Conservation (phyloP, 495 filamentous ascomycete genomes). For the Penicillium daleae region DNA sequence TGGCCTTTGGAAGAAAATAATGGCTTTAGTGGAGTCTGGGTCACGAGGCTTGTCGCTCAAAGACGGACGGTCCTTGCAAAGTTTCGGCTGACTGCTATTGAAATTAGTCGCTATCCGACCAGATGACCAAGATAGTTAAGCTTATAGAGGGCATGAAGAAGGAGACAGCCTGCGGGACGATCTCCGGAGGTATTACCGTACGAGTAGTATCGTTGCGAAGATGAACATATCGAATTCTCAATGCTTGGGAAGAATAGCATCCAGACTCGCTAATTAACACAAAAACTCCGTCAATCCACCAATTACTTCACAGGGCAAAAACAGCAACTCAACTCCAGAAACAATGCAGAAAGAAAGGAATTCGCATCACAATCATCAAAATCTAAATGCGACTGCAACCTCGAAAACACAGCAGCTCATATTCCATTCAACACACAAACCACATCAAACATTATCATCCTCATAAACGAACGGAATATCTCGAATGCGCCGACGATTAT, state of each 20-base stretch:
- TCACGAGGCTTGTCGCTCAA: no score
- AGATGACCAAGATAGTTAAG: not conserved
- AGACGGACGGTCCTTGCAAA: no score
- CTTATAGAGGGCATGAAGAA: not conserved
- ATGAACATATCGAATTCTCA: not conserved
- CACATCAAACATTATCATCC: conserved; percentile 73
- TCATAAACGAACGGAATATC: conserved; percentile 90
- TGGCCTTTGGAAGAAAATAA: no score
- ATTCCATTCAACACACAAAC: not conserved
- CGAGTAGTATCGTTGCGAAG: not conserved
- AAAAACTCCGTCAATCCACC: not conserved
- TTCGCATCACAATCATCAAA: not conserved
- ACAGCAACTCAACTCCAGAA: conserved; percentile 1
- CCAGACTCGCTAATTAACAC: not conserved
- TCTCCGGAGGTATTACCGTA: no score
- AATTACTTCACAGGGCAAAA: not conserved
- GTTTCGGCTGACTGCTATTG: no score
- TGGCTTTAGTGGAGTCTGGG: no score
- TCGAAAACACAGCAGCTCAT: not conserved
- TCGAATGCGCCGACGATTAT: conserved; percentile 73
- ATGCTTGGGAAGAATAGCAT: not conserved
- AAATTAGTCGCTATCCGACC: no score
- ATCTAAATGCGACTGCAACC: not conserved
- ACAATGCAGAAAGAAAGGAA: conserved; percentile 6
- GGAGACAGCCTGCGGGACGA: not conserved